Evolutionary conservation across 805 yeast genomes (phyloP).

Genomic region (Monosporozyma servazzii): DNA sequence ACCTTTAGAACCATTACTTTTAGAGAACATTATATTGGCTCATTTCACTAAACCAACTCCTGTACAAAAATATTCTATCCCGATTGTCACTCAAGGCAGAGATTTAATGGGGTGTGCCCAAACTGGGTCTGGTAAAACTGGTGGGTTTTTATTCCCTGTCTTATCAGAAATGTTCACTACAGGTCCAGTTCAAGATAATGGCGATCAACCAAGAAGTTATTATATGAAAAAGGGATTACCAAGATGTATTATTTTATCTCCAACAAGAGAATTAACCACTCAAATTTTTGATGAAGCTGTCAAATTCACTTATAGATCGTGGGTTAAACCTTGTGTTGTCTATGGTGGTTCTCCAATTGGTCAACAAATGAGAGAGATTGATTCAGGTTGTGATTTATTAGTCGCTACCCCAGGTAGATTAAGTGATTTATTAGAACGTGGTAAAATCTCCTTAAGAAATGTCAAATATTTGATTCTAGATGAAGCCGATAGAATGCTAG

Average conservation of each 20-base stretch:
- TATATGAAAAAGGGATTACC: constrained; percentile 78
- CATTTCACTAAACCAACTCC: constrained; percentile 93
- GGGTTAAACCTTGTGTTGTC: constrained; percentile 93
- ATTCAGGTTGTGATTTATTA: constrained; percentile 86
- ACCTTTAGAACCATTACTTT: constrained; percentile 76
- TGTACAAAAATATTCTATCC: constrained; percentile 85
- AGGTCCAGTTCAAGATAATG: constrained; percentile 69
- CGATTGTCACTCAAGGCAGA: constrained; percentile 77
- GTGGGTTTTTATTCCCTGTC: constrained; percentile 97
- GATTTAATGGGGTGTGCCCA: constrained; percentile 96
- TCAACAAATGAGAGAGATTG: constrained; percentile 74
- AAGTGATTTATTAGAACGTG: constrained; percentile 89
- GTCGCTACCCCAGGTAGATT: constrained; percentile 99
- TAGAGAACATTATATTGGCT: constrained; percentile 77
- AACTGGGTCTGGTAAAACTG: constrained; percentile 98
- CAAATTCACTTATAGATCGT: constrained; percentile 92
- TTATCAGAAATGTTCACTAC: constrained; percentile 75
- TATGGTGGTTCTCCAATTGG: constrained; percentile 97
- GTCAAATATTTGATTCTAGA: constrained; percentile 88
- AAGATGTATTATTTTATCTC: constrained; percentile 88
- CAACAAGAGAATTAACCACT: constrained; percentile 95
- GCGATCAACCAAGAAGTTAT: constrained; percentile 32
- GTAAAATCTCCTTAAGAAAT: constrained; percentile 76
- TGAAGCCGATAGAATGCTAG: constrained; percentile 99
- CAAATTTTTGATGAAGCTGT: constrained; percentile 93